Conservation (phyloP, 768 basidiomycete species). For the Boletus rubescentipes region DNA sequence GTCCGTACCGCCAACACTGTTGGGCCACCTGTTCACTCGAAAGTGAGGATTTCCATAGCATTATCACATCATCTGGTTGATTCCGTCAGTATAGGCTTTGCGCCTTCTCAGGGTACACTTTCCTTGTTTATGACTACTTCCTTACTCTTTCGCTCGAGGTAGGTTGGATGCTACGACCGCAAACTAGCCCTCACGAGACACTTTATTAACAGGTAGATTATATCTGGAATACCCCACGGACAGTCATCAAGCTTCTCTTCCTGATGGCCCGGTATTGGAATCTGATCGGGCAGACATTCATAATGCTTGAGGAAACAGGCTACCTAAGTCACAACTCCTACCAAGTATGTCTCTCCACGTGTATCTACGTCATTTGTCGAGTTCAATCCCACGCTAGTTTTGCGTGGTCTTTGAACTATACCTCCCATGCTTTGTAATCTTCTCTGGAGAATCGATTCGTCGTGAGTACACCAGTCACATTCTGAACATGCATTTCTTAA, state of each 20-base stretch:
- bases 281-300: conserved; percentile 19
- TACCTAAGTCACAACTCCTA: conserved; percentile 13
- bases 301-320: conserved; percentile 25
- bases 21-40: conserved; percentile 15
- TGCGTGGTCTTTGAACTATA: conserved; percentile 3
- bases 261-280: conserved; percentile 17
- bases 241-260: conserved; percentile 12
- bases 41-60: conserved; percentile 10
- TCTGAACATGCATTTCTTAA: background rate
- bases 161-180: background rate
- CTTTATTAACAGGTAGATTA: conserved; percentile 11
- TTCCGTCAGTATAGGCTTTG: background rate
- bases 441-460: conserved; percentile 23
- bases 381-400: conserved; percentile 13
- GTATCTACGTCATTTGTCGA: background rate
- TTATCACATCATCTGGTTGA: background rate
- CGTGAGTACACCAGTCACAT: conserved; percentile 10
- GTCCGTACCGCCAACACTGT: conserved; percentile 1
- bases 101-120: conserved; percentile 17
- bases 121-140: conserved; percentile 29
- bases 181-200: background rate
- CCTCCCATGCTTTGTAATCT: background rate
- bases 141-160: conserved; percentile 29
- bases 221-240: conserved; percentile 20
- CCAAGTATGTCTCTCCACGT: conserved; percentile 2